A percentile compares a stretch with the other conserved stretches of the same genome.
Conservation (phyloP, 2,329 filamentous ascomycete genomes). For the Mariannaea elegans region DNA sequence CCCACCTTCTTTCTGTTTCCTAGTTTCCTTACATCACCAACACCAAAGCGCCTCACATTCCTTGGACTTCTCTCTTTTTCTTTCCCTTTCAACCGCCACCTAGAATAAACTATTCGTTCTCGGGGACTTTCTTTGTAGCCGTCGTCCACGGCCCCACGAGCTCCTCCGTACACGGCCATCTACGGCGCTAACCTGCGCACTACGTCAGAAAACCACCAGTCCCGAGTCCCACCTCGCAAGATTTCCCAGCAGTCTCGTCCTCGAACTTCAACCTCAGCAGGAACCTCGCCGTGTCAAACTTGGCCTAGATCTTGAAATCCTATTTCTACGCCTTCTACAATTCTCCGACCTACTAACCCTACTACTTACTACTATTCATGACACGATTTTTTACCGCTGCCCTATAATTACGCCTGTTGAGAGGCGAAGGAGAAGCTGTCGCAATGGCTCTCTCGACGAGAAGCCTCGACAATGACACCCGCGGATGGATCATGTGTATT, state of each 20-base stretch:
- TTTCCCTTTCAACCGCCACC: slow-evolving; percentile 3
- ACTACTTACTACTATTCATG: slow-evolving; percentile 1
- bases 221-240: slow-evolving; percentile 19
- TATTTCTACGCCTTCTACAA: no score
- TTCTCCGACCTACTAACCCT: not conserved
- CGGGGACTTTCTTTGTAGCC: no score
- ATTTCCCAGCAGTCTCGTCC: slow-evolving; percentile 9
- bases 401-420: slow-evolving; percentile 1
- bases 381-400: not conserved
- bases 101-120: not conserved
- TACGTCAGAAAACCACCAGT: slow-evolving; percentile 32
- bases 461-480: slow-evolving; percentile 77
- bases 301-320: not conserved
- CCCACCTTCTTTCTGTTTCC: slow-evolving; percentile 8
- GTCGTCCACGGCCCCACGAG: not conserved
- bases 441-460: slow-evolving; percentile 50
- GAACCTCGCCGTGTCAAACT: not conserved
- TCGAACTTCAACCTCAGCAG: not conserved
- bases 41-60: slow-evolving; percentile 1
- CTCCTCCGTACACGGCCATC: not conserved
- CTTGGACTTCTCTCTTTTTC: not conserved
- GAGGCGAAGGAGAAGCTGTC: slow-evolving; percentile 25
- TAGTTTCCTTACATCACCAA: slow-evolving; percentile 16
- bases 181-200: slow-evolving; percentile 20
- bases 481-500: slow-evolving; percentile 92